Conservation (phyloP, 495 filamentous ascomycete genomes). For the Xylaria scruposa region DNA sequence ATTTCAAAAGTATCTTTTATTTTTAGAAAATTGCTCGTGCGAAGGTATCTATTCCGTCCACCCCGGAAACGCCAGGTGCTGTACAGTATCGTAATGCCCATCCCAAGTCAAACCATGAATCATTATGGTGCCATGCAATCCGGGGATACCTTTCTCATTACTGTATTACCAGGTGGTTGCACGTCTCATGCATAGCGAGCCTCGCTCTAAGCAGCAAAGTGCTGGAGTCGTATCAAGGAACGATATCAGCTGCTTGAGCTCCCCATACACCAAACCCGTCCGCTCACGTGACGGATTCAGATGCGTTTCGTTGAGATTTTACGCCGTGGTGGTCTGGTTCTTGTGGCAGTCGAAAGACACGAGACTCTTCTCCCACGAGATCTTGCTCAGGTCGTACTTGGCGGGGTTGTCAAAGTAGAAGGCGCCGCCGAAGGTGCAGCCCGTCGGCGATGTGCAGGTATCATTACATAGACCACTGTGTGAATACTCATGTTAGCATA, state of each 20-base stretch:
- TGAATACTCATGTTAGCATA: neutral
- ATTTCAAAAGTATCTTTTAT: neutral
- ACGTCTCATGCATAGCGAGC: neutral
- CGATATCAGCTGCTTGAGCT: neutral
- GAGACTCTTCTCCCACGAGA: constrained; percentile 46
- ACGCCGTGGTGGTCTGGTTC: constrained; percentile 32
- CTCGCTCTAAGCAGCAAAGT: neutral
- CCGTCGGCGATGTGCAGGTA: constrained; percentile 51
- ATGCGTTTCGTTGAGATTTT: neutral
- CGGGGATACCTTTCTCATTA: neutral
- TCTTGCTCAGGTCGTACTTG: constrained; percentile 46
- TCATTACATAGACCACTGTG: constrained; percentile 43
- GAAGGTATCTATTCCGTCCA: constrained; percentile 6
- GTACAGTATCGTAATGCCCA: neutral
- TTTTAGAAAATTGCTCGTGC: neutral
- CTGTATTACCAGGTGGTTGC: neutral
- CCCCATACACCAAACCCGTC: neutral
- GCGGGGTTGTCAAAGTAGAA: constrained; percentile 43
- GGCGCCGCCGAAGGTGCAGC: constrained; percentile 50
- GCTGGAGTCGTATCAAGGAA: neutral
- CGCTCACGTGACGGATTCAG: neutral
- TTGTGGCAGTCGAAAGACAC: constrained; percentile 47
- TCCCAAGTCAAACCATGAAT: neutral
- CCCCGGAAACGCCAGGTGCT: neutral
- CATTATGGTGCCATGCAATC: too few relatives aligned